A percentile compares a stretch with the other conserved stretches of the same genome.
phyloP scores from a whole-genome alignment of 2,329 filamentous ascomycete genomes.

The Aspergillus hiratsukae region DNA sequence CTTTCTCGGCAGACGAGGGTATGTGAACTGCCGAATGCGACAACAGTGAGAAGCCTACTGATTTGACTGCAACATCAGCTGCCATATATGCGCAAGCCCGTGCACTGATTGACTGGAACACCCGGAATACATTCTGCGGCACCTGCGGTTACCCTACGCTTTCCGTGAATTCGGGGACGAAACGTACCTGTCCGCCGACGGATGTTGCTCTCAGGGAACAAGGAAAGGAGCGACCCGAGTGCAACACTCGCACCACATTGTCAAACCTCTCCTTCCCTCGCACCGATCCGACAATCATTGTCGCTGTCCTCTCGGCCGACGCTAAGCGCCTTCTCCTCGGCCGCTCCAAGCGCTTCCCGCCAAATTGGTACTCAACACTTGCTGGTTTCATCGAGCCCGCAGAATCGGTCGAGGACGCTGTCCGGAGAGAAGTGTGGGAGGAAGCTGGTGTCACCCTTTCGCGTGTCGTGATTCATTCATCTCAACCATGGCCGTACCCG shows the following conservation, averaged over 20 bases:
- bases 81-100: conserved; percentile 88
- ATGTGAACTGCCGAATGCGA: conserved; percentile 18
- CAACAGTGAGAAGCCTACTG: background rate
- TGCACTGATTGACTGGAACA: conserved; percentile 90
- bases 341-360: conserved; percentile 76
- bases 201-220: conserved; percentile 32
- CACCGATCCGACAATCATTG: conserved; percentile 93
- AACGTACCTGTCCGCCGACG: conserved; percentile 42
- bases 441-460: conserved; percentile 74
- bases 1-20: conserved; percentile 60
- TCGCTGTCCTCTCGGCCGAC: conserved; percentile 80
- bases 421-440: conserved; percentile 80
- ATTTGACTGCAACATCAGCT: conserved; percentile 48
- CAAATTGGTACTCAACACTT: conserved; percentile 81
- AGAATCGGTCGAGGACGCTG: conserved; percentile 79
- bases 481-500: conserved; percentile 84
- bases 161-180: conserved; percentile 40
- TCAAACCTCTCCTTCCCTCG: conserved; percentile 90
- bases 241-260: conserved; percentile 75
- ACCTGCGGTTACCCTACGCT: conserved; percentile 81
- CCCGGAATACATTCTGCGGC: conserved; percentile 84
- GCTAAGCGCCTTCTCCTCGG: conserved; percentile 76
- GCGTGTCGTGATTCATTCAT: conserved; percentile 74
- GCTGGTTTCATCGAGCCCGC: conserved; percentile 82
- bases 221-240: conserved; percentile 56